phyloP scores from a whole-genome alignment of 2,329 filamentous ascomycete genomes.

The Trichophyton schoenleinii region DNA sequence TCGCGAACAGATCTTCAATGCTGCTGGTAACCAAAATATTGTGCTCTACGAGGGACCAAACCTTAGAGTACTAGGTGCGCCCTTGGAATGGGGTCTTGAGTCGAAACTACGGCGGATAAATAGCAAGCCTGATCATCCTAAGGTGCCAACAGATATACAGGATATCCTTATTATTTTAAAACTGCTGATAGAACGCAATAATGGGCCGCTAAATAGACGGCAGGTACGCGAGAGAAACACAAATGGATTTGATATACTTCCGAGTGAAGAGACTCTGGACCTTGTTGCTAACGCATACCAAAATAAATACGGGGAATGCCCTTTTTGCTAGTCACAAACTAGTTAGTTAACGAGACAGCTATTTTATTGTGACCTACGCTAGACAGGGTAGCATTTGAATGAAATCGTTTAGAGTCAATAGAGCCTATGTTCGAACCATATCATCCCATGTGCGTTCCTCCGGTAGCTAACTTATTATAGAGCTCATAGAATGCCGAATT shows the following conservation, averaged over 20 bases:
- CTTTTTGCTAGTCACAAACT: not conserved
- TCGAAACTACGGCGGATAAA: slow-evolving; percentile 24
- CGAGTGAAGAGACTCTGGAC: slow-evolving; percentile 20
- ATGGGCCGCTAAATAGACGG: slow-evolving; percentile 17
- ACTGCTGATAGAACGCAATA: slow-evolving; percentile 16
- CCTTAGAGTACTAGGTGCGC: slow-evolving; percentile 21
- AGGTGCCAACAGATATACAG: slow-evolving; percentile 18
- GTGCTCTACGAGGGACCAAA: slow-evolving; percentile 20
- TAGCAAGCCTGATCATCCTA: slow-evolving; percentile 14
- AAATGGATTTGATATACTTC: slow-evolving; percentile 20
- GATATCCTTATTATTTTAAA: slow-evolving; percentile 22
- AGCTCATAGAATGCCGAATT: not conserved
- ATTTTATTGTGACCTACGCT: not conserved
- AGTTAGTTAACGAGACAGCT: not conserved
- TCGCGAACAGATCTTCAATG: slow-evolving; percentile 16
- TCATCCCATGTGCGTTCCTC: not conserved
- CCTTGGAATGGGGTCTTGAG: slow-evolving; percentile 26
- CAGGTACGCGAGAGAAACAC: slow-evolving; percentile 20
- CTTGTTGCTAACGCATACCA: slow-evolving; percentile 20
- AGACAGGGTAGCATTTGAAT: not conserved
- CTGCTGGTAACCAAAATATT: slow-evolving; percentile 23
- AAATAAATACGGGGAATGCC: slow-evolving; percentile 14
- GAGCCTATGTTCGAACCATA: not conserved
- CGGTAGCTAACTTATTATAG: not conserved
- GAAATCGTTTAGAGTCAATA: no score